Percentiles rank a stretch among this genome's conserved stretches.
These are phyloP conservation scores for Macrolepiota fuliginosa DNA, from an alignment of 768 basidiomycete genomes.

Conservation along the genomic window DNA sequence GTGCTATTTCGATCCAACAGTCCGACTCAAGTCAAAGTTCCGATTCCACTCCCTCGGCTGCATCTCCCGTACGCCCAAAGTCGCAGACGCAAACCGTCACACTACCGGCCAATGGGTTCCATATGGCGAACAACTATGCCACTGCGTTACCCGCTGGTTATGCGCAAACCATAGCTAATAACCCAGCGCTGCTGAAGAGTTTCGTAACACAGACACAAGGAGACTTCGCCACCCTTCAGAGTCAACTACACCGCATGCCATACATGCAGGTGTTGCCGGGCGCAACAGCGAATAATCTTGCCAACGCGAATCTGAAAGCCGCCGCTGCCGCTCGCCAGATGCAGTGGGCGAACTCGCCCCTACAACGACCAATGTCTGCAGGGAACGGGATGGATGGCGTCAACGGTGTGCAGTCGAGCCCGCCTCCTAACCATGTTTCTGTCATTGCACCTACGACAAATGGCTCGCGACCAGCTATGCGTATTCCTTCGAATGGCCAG, in stretches of 20 bases:
- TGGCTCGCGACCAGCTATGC: slow-evolving; percentile 45
- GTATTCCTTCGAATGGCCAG: slow-evolving; percentile 39
- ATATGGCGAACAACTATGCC: slow-evolving; percentile 36
- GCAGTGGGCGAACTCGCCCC: slow-evolving; percentile 30
- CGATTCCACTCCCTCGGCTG: slow-evolving; percentile 20
- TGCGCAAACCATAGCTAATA: slow-evolving; percentile 28
- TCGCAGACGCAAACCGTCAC: slow-evolving; percentile 36
- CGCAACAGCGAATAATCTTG: slow-evolving; percentile 20
- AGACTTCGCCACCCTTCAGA: slow-evolving; percentile 34
- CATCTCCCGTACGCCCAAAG: slow-evolving; percentile 37
- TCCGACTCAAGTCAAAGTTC: slow-evolving; percentile 18
- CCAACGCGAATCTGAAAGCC: slow-evolving; percentile 39
- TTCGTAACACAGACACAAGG: slow-evolving; percentile 42
- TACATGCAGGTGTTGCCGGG: slow-evolving; percentile 32
- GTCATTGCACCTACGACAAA: slow-evolving; percentile 55
- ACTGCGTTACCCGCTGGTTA: slow-evolving; percentile 33
- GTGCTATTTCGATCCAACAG: slow-evolving; percentile 29
- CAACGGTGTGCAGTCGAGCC: slow-evolving; percentile 32
- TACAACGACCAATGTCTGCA: slow-evolving; percentile 30
- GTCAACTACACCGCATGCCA: slow-evolving; percentile 20
- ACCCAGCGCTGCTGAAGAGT: slow-evolving; percentile 45
- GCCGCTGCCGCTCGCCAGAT: slow-evolving; percentile 36
- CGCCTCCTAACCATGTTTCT: slow-evolving; percentile 34
- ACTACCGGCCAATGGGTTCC: slow-evolving; percentile 46
- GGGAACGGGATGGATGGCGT: slow-evolving; percentile 28